Base-by-base conservation (phyloP, 331 rosid genomes). In the Rhamnella rubrinervis region DNA sequence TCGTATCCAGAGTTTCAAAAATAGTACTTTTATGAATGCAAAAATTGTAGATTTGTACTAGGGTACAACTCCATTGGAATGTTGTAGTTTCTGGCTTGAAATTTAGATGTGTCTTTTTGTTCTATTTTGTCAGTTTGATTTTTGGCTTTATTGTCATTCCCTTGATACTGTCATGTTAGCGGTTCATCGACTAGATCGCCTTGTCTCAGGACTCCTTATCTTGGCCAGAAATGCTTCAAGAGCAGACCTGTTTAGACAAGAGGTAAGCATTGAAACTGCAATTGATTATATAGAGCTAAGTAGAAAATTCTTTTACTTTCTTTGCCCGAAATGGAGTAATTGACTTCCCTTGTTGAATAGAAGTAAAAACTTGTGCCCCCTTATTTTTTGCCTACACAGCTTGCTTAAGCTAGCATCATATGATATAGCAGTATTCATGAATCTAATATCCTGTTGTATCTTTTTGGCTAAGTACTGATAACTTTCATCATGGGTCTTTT, bases 201-300 rank as follows among this genome's bases (percentile, higher is more conserved):
- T 91, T 65, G 99, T 95, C 79, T 95, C 96, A 10, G 96, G 99
- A 68, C 99, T 95, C 72, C 95, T 95, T 75, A 95, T 91, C 77
- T 80, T 95, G 80, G 96, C 96, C 41, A 86, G 96, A 89, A 95
- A 79, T 77, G 90, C 96, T 74, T 59, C 85, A 70, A 86, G 87
- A 80, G 99, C 99, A 26, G 90, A 95, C 55, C 56, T 57, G 21
- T 95, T 91, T 81, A 81, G 99, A 86, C 96, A 95, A 80, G 93
- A 89, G 85, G 99, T 91, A 70, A 72, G 67, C 40, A 55, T 75
- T 47, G 55, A 44, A 44, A 63, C 67, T 60, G 52, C n/a, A 2
- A 8, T 65, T 35, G 18, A 57, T 49, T 53, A 17, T 35, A 51
- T 44, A 31, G 13, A 14, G 60, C 37, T 53, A 6, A 17, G 17